phyloP scores from a whole-genome alignment of 306 rosid genomes.

The Prinsepia uniflora region DNA sequence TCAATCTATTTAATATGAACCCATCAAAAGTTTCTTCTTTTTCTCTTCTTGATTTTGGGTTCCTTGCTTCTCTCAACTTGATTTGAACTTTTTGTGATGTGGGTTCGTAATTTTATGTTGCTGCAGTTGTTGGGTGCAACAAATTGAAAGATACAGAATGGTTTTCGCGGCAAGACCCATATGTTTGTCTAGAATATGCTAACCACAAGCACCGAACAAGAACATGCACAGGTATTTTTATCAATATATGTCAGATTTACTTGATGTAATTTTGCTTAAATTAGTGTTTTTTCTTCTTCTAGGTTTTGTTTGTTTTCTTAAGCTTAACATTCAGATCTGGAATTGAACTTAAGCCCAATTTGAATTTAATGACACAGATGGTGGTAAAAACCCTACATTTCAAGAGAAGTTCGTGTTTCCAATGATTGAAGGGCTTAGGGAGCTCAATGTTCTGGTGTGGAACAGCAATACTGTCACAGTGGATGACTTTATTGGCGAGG shows the following conservation, averaged over 20 bases:
- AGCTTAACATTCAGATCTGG: constrained; percentile 9
- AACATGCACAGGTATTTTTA: constrained; percentile 61
- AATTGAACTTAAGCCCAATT: constrained; percentile 14
- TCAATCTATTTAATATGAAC: background rate
- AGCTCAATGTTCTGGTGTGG: constrained; percentile 65
- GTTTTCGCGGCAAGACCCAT: constrained; percentile 88
- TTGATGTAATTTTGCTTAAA: background rate
- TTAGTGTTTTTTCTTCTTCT: background rate
- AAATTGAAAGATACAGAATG: constrained; percentile 84
- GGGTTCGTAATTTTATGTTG: constrained; percentile 13
- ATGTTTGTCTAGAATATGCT: constrained; percentile 74
- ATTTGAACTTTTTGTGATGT: background rate
- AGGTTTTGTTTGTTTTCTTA: background rate
- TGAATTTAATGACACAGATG: constrained; percentile 42
- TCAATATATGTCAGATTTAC: background rate
- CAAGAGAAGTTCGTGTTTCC: constrained; percentile 72
- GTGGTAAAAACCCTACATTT: constrained; percentile 61
- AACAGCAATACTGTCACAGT: constrained; percentile 67
- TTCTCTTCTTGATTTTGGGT: background rate
- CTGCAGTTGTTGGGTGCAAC: constrained; percentile 61
- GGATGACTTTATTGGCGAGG: constrained; percentile 82
- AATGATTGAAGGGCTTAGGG: constrained; percentile 79
- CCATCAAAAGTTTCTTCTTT: background rate
- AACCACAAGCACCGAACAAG: constrained; percentile 60
- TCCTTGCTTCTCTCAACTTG: no score